Evolutionary conservation across 306 rosid genomes (phyloP).

Genomic region (Gleditsia sinensis): DNA sequence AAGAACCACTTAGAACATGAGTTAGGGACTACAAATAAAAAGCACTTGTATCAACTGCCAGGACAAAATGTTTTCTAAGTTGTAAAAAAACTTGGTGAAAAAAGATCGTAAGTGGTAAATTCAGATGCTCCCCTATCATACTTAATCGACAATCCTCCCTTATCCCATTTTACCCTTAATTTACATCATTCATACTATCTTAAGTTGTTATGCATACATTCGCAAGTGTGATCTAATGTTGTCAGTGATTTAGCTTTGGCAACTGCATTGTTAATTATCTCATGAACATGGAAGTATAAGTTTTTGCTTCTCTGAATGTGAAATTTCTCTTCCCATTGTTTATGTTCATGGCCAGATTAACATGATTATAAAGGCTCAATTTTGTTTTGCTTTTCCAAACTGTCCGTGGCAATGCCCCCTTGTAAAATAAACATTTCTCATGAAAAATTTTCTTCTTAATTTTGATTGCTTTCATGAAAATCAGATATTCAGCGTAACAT

Average conservation of each 20-base stretch:
- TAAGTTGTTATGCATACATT: neutral
- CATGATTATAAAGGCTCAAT: neutral
- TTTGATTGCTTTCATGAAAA: conserved; percentile 38
- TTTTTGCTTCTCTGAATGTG: neutral
- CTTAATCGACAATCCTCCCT: neutral
- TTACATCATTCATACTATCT: neutral
- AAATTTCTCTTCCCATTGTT: neutral
- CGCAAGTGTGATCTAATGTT: neutral
- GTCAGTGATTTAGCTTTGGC: neutral
- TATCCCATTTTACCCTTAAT: neutral
- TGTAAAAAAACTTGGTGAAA: neutral
- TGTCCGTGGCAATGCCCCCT: neutral
- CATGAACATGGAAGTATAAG: neutral
- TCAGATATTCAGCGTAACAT: conserved; percentile 84
- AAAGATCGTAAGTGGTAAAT: neutral
- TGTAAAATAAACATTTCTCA: neutral
- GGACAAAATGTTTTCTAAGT: neutral
- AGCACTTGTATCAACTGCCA: conserved; percentile 1
- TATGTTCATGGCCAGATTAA: neutral
- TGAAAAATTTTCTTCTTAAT: neutral
- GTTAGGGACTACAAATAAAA: neutral
- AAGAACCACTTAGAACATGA: neutral
- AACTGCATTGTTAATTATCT: neutral
- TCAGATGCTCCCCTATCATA: neutral
- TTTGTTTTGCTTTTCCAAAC: neutral